A percentile compares a stretch with the other conserved stretches of the same genome.
Evolutionary conservation across 2,329 filamentous ascomycete species (phyloP).

Genomic region (Exophiala dermatitidis): DNA sequence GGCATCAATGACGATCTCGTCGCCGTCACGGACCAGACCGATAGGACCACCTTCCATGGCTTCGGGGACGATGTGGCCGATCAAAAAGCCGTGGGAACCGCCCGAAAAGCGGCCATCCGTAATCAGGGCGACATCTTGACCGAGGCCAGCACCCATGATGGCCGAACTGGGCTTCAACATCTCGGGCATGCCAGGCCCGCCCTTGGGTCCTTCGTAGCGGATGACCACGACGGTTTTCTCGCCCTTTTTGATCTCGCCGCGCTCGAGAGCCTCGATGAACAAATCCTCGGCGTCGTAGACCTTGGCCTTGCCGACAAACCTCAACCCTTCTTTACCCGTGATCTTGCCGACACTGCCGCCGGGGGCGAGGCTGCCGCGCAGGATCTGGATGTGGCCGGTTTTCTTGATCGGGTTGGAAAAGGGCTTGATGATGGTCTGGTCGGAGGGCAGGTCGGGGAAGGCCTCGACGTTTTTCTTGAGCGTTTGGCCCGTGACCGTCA

Average conservation of each 20-base stretch:
- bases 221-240: conserved; percentile 72
- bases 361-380: conserved; percentile 61
- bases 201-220: conserved; percentile 66
- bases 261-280: conserved; percentile 61
- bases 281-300: conserved; percentile 64
- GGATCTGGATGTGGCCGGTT: conserved; percentile 66
- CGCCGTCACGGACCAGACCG: conserved; percentile 71
- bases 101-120: conserved; percentile 73
- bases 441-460: conserved; percentile 56
- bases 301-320: conserved; percentile 62
- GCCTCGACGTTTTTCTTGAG: conserved; percentile 53
- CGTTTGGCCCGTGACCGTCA: conserved; percentile 55
- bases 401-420: conserved; percentile 62
- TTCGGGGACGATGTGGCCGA: conserved; percentile 81
- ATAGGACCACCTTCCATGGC: conserved; percentile 81
- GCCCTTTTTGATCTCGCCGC: conserved; percentile 62
- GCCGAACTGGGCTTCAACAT: conserved; percentile 66
- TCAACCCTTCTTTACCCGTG: conserved; percentile 65
- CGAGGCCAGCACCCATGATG: conserved; percentile 66
- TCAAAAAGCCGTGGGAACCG: conserved; percentile 77
- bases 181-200: conserved; percentile 67
- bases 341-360: conserved; percentile 68
- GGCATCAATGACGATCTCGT: conserved; percentile 74
- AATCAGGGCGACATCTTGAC: conserved; percentile 62
- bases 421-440: conserved; percentile 63